These are phyloP conservation scores for Obelidium mucronatum DNA, from an alignment of 192 early-diverging fungal genomes.

Conservation along the genomic window DNA sequence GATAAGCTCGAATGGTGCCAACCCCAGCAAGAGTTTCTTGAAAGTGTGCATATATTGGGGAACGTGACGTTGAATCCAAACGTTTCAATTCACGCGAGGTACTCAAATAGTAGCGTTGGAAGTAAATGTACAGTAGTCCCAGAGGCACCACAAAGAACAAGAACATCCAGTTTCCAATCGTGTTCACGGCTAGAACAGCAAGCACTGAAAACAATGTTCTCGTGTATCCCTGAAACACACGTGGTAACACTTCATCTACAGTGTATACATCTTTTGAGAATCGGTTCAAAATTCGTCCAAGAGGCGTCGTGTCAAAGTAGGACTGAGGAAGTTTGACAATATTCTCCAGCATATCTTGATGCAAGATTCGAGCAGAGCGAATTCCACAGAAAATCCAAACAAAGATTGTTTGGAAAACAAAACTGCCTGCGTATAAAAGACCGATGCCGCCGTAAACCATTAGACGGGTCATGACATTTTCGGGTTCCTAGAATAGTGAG, in stretches of 20 bases:
- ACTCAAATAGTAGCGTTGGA: slow-evolving; percentile 60
- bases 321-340: slow-evolving; percentile 76
- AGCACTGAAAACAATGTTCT: slow-evolving; percentile 59
- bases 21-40: slow-evolving; percentile 65
- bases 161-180: slow-evolving; percentile 55
- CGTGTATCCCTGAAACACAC: slow-evolving; percentile 60
- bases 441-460: slow-evolving; percentile 84
- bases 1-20: slow-evolving; percentile 66
- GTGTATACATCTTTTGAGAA: slow-evolving; percentile 88
- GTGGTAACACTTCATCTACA: slow-evolving; percentile 72
- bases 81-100: slow-evolving; percentile 68
- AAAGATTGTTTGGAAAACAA: slow-evolving; percentile 73
- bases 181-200: slow-evolving; percentile 58
- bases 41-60: slow-evolving; percentile 65
- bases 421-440: slow-evolving; percentile 67
- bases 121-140: slow-evolving; percentile 55
- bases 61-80: slow-evolving; percentile 61
- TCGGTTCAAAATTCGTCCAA: slow-evolving; percentile 87
- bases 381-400: slow-evolving; percentile 84
- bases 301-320: slow-evolving; percentile 81
- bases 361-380: slow-evolving; percentile 76
- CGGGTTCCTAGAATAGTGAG: slow-evolving; percentile 36
- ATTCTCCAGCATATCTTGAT: slow-evolving; percentile 78
- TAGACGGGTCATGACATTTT: slow-evolving; percentile 68
- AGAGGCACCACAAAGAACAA: slow-evolving; percentile 58